These are phyloP conservation scores for Lanmaoa pseudosensibilis DNA, from an alignment of 768 basidiomycete species.

Conservation along the genomic window DNA sequence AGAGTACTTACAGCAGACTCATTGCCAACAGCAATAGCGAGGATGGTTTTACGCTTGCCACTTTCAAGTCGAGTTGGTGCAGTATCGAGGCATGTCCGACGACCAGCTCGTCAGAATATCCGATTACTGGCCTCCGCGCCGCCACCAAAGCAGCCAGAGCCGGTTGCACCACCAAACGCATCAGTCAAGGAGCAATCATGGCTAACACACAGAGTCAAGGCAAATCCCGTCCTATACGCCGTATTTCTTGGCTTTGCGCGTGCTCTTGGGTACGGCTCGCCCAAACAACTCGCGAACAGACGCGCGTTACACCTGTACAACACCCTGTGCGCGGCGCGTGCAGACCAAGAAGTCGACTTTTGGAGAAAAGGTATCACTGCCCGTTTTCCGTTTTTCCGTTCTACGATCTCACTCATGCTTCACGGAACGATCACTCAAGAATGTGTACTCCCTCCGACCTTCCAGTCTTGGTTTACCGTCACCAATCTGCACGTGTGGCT, in stretches of 20 bases:
- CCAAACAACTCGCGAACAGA: conserved; percentile 60
- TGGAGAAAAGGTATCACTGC: conserved; percentile 62
- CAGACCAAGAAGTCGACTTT: conserved; percentile 60
- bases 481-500: conserved; percentile 94
- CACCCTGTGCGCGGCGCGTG: conserved; percentile 50
- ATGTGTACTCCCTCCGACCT: conserved; percentile 85
- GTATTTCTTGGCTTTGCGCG: conserved; percentile 50
- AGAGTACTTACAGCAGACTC: too few relatives aligned
- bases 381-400: not conserved
- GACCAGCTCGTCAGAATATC: conserved; percentile 6
- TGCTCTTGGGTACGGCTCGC: conserved; percentile 58
- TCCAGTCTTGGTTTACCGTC: conserved; percentile 95
- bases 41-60: conserved; percentile 18
- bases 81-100: conserved; percentile 5
- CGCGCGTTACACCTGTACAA: conserved; percentile 61
- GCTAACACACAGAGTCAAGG: conserved; percentile 54
- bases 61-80: conserved; percentile 10
- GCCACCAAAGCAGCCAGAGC: conserved; percentile 6
- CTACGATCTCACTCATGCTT: not conserved
- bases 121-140: conserved; percentile 15
- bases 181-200: conserved; percentile 41
- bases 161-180: conserved; percentile 1
- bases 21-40: not conserved
- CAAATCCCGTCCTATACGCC: conserved; percentile 46
- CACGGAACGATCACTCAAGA: conserved; percentile 41